Percentiles rank a stretch among this genome's conserved stretches.
Evolutionary conservation across 805 yeast species (phyloP).

Genomic region (Peterozyma xylosa): DNA sequence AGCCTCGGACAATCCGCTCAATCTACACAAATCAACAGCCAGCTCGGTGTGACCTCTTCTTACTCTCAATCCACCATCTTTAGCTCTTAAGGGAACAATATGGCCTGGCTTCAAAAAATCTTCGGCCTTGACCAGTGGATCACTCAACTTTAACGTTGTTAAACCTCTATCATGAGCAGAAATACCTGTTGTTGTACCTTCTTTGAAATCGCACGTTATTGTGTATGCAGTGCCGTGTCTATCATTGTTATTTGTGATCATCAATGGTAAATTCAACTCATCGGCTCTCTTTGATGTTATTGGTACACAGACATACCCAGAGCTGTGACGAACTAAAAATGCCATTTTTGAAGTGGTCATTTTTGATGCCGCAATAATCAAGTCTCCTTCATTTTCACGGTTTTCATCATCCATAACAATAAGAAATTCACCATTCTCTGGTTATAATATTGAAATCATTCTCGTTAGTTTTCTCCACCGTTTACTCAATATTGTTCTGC

Average conservation of each 20-base stretch:
- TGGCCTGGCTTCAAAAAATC: conserved; percentile 94
- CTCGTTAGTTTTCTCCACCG: background rate
- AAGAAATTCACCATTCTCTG: conserved; percentile 68
- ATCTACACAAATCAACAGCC: conserved; percentile 75
- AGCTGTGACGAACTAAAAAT: conserved; percentile 76
- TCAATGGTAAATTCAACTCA: conserved; percentile 66
- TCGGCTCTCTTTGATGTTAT: conserved; percentile 74
- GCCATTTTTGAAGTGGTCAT: conserved; percentile 87
- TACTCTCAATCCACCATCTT: conserved; percentile 67
- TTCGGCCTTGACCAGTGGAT: conserved; percentile 40
- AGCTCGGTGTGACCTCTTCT: conserved; percentile 99
- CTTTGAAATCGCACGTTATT: conserved; percentile 76
- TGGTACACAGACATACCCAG: conserved; percentile 94
- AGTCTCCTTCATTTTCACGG: conserved; percentile 96
- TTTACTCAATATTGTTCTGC: background rate
- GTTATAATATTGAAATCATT: background rate
- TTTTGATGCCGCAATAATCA: conserved; percentile 84
- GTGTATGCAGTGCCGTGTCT: conserved; percentile 98
- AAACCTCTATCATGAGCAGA: conserved; percentile 90
- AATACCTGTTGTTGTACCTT: conserved; percentile 95
- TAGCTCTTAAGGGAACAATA: conserved; percentile 86
- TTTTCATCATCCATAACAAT: conserved; percentile 96
- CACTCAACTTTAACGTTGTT: conserved; percentile 70
- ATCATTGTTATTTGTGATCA: conserved; percentile 61
- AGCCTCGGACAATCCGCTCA: conserved; percentile 76